Percentiles rank a stretch among this genome's conserved stretches.
These are phyloP conservation scores for Acarospora socialis DNA, from an alignment of 2,329 filamentous ascomycete genomes.

Conservation along the genomic window DNA sequence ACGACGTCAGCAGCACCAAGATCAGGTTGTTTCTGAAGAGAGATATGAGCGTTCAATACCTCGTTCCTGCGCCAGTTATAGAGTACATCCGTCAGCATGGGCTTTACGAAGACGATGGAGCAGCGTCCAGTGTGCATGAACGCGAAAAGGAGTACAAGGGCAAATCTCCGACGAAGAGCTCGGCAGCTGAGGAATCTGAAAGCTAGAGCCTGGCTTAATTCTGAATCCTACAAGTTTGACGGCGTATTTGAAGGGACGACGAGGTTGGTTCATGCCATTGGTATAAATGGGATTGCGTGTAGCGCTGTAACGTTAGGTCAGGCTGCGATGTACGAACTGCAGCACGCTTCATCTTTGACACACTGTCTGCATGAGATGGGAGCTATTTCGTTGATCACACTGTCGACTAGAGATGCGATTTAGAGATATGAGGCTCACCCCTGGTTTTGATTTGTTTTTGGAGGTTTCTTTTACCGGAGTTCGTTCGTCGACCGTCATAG, in stretches of 20 bases:
- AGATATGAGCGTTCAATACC: constrained; percentile 69
- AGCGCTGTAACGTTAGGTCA: background rate
- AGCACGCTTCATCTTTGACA: no score
- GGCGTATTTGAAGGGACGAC: background rate
- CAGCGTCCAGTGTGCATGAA: constrained; percentile 6
- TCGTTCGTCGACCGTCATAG: no score
- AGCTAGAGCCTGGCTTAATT: no score
- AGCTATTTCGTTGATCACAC: no score
- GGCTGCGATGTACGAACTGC: no score
- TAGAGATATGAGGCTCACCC: no score
- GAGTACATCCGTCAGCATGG: constrained; percentile 12
- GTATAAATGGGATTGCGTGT: background rate
- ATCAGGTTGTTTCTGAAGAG: constrained; percentile 67
- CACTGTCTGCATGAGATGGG: no score
- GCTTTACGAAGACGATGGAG: constrained; percentile 10
- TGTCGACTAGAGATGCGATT: no score
- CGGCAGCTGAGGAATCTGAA: background rate
- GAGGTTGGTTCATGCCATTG: background rate
- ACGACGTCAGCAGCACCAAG: constrained; percentile 67
- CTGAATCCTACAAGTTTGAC: no score
- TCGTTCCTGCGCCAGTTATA: no score
- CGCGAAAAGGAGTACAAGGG: constrained; percentile 2
- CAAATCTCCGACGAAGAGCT: background rate
- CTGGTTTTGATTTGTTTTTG: no score
- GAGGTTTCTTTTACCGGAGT: no score